Evolutionary conservation across 495 filamentous ascomycete genomes (phyloP).

Genomic region (Aspergillus taichungensis): DNA sequence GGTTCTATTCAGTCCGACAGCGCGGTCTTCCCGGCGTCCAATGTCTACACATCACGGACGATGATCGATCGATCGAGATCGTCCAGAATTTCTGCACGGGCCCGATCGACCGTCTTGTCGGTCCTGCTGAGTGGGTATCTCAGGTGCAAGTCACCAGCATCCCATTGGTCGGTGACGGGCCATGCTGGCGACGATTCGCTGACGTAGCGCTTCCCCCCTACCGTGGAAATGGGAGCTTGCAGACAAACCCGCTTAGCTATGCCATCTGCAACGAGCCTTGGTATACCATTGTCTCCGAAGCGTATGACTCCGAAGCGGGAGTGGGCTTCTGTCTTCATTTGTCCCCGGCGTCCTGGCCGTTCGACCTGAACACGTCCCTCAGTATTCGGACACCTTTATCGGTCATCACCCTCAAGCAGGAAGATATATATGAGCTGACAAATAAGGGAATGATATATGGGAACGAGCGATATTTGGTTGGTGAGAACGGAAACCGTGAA

Average conservation of each 20-base stretch:
- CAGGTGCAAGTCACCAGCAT: constrained; percentile 44
- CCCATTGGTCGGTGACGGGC: constrained; percentile 45
- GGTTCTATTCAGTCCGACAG: constrained; percentile 51
- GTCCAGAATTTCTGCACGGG: constrained; percentile 43
- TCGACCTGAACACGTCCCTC: constrained; percentile 14
- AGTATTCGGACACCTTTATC: constrained; percentile 29
- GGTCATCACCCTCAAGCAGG: constrained; percentile 31
- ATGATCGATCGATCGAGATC: constrained; percentile 30
- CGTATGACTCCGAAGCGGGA: constrained; percentile 41
- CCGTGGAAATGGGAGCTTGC: constrained; percentile 25
- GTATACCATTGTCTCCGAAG: constrained; percentile 43
- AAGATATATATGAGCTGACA: constrained; percentile 43
- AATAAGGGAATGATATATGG: constrained; percentile 49
- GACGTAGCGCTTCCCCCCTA: constrained; percentile 34
- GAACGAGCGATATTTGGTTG: constrained; percentile 54
- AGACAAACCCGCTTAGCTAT: constrained; percentile 17
- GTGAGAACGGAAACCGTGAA: constrained; percentile 44
- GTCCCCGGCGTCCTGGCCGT: constrained; percentile 15
- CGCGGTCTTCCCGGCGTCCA: constrained; percentile 44
- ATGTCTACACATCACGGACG: constrained; percentile 43
- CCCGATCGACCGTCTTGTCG: constrained; percentile 27
- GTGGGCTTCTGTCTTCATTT: constrained; percentile 50
- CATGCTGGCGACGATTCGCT: constrained; percentile 41
- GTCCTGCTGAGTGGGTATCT: constrained; percentile 28
- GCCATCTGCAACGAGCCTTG: constrained; percentile 16